These are phyloP conservation scores for Aureoboletus auriporus DNA, from an alignment of 768 basidiomycete species.

Conservation along the genomic window DNA sequence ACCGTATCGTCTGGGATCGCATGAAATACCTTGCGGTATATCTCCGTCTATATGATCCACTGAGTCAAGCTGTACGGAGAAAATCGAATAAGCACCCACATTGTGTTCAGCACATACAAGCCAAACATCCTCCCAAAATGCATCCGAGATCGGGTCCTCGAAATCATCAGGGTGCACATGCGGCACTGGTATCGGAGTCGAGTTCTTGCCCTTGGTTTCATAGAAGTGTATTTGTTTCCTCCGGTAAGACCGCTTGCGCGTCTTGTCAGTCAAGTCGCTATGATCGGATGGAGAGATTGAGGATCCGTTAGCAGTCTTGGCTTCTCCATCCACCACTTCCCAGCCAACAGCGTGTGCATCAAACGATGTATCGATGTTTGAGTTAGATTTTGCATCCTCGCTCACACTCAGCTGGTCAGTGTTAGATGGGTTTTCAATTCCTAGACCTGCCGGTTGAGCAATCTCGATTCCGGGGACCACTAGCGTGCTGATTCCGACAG, in stretches of 20 bases:
- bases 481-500: conserved; percentile 56
- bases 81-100: conserved; percentile 42
- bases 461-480: conserved; percentile 71
- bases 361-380: conserved; percentile 1
- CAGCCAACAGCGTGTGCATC: conserved; percentile 40
- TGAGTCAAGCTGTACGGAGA: not conserved
- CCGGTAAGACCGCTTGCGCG: conserved; percentile 45
- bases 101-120: conserved; percentile 83
- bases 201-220: conserved; percentile 50
- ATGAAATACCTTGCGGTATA: conserved; percentile 93
- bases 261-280: conserved; percentile 42
- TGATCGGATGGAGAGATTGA: conserved; percentile 43
- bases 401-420: conserved; percentile 24
- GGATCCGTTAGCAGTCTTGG: conserved; percentile 42
- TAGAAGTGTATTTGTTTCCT: conserved; percentile 58
- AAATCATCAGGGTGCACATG: conserved; percentile 73
- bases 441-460: conserved; percentile 40
- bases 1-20: conserved; percentile 90
- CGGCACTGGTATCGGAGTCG: conserved; percentile 66
- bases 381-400: conserved; percentile 8
- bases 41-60: conserved; percentile 68
- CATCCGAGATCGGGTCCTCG: conserved; percentile 82
- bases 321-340: conserved; percentile 39
- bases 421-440: conserved; percentile 25
- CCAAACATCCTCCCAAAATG: conserved; percentile 92